A percentile compares a stretch with the other conserved stretches of the same genome.
Conservation (phyloP, 139 green algal genomes). For the Micractinium sp. region DNA sequence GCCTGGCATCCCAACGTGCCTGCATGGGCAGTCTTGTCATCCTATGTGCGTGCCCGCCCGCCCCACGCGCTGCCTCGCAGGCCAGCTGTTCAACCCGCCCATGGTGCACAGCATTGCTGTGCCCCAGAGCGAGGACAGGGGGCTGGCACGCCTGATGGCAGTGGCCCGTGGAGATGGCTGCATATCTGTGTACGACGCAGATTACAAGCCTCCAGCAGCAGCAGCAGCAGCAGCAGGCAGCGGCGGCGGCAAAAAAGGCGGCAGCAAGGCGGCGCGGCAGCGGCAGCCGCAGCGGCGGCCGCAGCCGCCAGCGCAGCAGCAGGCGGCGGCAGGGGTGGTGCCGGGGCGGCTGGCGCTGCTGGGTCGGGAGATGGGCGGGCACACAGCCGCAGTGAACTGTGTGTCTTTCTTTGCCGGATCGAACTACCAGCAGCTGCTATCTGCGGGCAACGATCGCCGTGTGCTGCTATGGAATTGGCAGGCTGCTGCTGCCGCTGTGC, state of each 20-base stretch:
- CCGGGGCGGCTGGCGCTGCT: slow-evolving; percentile 24
- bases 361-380: slow-evolving; percentile 34
- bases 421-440: slow-evolving; percentile 34
- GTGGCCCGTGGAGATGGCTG: slow-evolving; percentile 59
- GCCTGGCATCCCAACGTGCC: background rate
- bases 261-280: slow-evolving; percentile 23
- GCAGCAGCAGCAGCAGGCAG: slow-evolving; percentile 15
- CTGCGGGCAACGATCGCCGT: slow-evolving; percentile 46
- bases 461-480: slow-evolving; percentile 51
- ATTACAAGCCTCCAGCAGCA: slow-evolving; percentile 3
- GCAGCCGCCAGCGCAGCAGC: background rate
- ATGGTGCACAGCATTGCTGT: slow-evolving; percentile 64
- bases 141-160: slow-evolving; percentile 34
- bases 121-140: slow-evolving; percentile 33
- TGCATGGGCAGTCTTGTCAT: background rate
- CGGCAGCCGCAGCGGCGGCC: slow-evolving; percentile 4
- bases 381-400: slow-evolving; percentile 42
- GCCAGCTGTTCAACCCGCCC: slow-evolving; percentile 74
- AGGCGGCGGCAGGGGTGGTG: background rate
- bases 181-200: slow-evolving; percentile 53
- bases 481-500: background rate
- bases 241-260: slow-evolving; percentile 10
- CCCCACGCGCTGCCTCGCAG: background rate
- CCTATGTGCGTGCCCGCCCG: background rate
- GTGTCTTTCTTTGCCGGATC: slow-evolving; percentile 16